Base-by-base conservation (phyloP, 2,329 filamentous ascomycete genomes). In the Leptographium galeiforme region DNA sequence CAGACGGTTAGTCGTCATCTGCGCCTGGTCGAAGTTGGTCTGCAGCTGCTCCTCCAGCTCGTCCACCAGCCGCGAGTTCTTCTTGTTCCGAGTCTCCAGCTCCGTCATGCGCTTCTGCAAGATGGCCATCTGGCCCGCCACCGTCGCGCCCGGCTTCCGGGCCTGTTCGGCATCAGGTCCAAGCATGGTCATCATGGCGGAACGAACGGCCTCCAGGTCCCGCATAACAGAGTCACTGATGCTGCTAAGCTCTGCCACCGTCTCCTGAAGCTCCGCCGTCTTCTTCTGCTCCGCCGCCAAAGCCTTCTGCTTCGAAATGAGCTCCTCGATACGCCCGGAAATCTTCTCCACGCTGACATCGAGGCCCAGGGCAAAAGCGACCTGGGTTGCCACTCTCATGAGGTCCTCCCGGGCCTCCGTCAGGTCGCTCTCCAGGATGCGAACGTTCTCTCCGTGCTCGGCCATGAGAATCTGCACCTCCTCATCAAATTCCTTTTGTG, bases 11-110 rank as follows among this genome's bases (percentile, higher is more conserved):
- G 81, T 89, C 13, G 84, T 83, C 56, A 81, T 74, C 64, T 96
- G 88, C 56, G 91, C 89, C 66, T 95, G 87, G 63, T 98, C 93
- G 68, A 89, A 98, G 70, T 93, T 96, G 65, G 79, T 88, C 64
- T 91, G 90, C 52, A 98, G 81, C 68, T 98, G 93, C 62, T 97
- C 91, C 68, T 98, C 93, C 6, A 98, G 82, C 69, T 98, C 91
- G 66, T 97, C 89, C 10, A 98, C 88, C 13, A 98, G 75, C 25
- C 89, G 82, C 44, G 87, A 86, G 67, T 93, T 94, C 76, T 95
- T 96, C 72, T 89, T 84, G 74, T 94, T 95, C 70, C 76, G 76
- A 44, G 67, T 73, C 61, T 84, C 77, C 25, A 85, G 68, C 45
- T 84, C 79, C 8, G 64, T 62, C 67, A 85, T 80, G 64, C 81